Conservation (phyloP, 768 basidiomycete genomes). For the Lactifluus pinguis region DNA sequence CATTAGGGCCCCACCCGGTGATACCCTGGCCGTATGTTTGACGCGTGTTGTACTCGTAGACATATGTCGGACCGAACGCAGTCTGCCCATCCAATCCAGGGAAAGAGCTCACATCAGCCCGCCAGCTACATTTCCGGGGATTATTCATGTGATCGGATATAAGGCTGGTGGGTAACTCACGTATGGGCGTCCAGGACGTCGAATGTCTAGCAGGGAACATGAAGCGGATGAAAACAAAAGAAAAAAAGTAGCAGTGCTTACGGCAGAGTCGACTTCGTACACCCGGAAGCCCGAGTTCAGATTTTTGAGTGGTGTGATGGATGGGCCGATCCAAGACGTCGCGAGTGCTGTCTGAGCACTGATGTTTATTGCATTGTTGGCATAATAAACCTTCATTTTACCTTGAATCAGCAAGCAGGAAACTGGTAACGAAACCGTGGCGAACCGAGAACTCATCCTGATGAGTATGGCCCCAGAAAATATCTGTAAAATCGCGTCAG, state of each 20-base stretch:
- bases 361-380: conserved; percentile 58
- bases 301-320: conserved; percentile 59
- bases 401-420: background rate
- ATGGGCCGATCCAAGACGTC: conserved; percentile 55
- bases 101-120: conserved; percentile 50
- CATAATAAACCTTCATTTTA: conserved; percentile 50
- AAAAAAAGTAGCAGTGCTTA: conserved; percentile 27
- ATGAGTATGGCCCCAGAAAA: conserved; percentile 75
- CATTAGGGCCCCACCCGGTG: conserved; percentile 47
- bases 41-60: conserved; percentile 60
- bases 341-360: conserved; percentile 47
- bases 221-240: background rate
- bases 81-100: conserved; percentile 48
- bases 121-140: conserved; percentile 39
- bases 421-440: background rate
- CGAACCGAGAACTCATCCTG: conserved; percentile 61
- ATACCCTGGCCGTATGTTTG: conserved; percentile 53
- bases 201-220: conserved; percentile 44
- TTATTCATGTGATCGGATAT: background rate
- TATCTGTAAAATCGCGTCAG: conserved; percentile 31
- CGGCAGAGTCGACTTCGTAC: conserved; percentile 62
- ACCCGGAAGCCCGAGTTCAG: conserved; percentile 69
- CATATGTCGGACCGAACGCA: conserved; percentile 50
- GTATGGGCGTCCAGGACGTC: conserved; percentile 73
- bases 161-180: conserved; percentile 31